Percentiles rank a stretch among this genome's conserved stretches.
Evolutionary conservation across 1,284 basidiomycete species (phyloP).

Genomic region (Ustilago bromivora): DNA sequence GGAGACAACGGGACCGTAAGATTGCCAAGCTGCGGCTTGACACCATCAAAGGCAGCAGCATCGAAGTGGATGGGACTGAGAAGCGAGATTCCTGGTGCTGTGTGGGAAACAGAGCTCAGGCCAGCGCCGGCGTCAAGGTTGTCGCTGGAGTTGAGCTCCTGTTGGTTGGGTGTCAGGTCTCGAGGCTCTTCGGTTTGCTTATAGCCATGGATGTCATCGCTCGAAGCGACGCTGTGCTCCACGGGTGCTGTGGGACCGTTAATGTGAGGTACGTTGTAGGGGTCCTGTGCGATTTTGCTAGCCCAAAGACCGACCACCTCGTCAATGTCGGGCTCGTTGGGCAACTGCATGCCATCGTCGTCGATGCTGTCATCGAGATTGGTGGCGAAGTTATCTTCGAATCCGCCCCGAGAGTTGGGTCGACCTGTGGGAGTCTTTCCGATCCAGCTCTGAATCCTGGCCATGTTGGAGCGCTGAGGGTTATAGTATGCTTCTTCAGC

Average conservation of each 20-base stretch:
- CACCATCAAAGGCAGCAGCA: slow-evolving; percentile 35
- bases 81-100: slow-evolving; percentile 33
- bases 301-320: slow-evolving; percentile 48
- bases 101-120: slow-evolving; percentile 2
- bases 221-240: slow-evolving; percentile 1
- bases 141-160: not conserved
- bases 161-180: not conserved
- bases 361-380: slow-evolving; percentile 1
- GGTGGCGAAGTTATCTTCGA: slow-evolving; percentile 19
- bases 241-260: slow-evolving; percentile 19
- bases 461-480: slow-evolving; percentile 36
- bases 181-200: not conserved
- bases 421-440: slow-evolving; percentile 35
- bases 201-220: not conserved
- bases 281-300: slow-evolving; percentile 29
- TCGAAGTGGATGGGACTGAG: slow-evolving; percentile 60
- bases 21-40: slow-evolving; percentile 39
- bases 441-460: slow-evolving; percentile 49
- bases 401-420: slow-evolving; percentile 19
- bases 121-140: not conserved
- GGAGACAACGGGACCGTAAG: slow-evolving; percentile 24
- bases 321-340: slow-evolving; percentile 29
- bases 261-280: slow-evolving; percentile 20
- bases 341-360: slow-evolving; percentile 13
- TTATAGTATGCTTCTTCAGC: slow-evolving; percentile 17